Evolutionary conservation across 2,329 filamentous ascomycete genomes (phyloP).

Genomic region (Phialophora tarda): DNA sequence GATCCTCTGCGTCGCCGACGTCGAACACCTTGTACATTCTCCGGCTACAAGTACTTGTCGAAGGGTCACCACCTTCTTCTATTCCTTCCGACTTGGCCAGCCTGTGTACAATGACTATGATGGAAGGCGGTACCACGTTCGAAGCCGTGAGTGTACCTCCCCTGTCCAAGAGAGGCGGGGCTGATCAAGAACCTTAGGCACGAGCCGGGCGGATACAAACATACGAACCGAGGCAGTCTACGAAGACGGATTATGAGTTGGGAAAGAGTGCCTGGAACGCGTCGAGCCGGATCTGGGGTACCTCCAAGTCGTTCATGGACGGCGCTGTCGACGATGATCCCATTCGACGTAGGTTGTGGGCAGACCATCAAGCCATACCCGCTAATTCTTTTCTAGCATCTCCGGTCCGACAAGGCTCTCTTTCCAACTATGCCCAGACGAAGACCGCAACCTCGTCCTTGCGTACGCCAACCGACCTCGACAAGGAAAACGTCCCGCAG

Average conservation of each 20-base stretch:
- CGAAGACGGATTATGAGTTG: constrained; percentile 51
- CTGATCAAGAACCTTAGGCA: constrained; percentile 24
- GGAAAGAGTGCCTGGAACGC: constrained; percentile 51
- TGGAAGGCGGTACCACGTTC: constrained; percentile 46
- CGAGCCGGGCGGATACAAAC: constrained; percentile 22
- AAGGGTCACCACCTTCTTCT: not conserved
- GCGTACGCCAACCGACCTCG: constrained; percentile 19
- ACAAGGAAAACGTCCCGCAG: constrained; percentile 27
- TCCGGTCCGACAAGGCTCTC: constrained; percentile 28
- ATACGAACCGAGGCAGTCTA: constrained; percentile 25
- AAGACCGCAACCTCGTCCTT: constrained; percentile 19
- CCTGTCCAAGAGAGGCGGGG: not conserved
- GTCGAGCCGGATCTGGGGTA: constrained; percentile 59
- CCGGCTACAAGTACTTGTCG: not conserved
- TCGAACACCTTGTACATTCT: not conserved
- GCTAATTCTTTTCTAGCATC: constrained; percentile 27
- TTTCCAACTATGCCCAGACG: constrained; percentile 19
- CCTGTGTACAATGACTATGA: constrained; percentile 46
- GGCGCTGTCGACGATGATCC: constrained; percentile 54
- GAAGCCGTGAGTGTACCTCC: constrained; percentile 46
- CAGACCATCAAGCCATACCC: constrained; percentile 17
- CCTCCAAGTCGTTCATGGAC: constrained; percentile 52
- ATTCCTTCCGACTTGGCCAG: constrained; percentile 27
- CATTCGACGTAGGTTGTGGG: constrained; percentile 54
- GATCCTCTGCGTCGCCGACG: not conserved